Base-by-base conservation (phyloP, 257 asterid genomes). In the Jacaranda mimosifolia region DNA sequence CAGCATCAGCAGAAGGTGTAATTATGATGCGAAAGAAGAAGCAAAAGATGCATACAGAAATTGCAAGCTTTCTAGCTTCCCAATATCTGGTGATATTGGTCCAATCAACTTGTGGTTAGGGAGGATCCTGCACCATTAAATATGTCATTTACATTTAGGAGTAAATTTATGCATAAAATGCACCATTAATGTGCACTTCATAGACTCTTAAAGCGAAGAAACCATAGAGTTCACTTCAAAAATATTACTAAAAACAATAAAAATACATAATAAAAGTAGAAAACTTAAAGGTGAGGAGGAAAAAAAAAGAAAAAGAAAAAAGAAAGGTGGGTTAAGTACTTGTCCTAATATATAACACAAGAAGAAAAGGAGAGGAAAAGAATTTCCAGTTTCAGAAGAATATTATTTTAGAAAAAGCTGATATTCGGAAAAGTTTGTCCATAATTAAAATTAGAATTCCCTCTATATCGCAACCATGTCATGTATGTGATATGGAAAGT, bases 101-200 rank as follows among this genome's bases (percentile, higher is more conserved):
- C 98, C 98, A 73, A 93, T 93, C 83, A 91, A 75, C 86, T 70
- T 91, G 94, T 86, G 98, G 85, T 90, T 84, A 38, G 96, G 84
- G 35, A 93, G 96, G 84, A 84, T 91, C 91, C 98, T 91, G 90
- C 78, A 84, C 39, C 79, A 85, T 65, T 60, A 52, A 57, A 70
- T 9, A 13, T 13, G 45, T 26, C 73, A 66, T 36, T 64, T 46
- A 71, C 79, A 73, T 19, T 68, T 68, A 76, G 81, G 19, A 26
- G 51, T 38, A 63, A 14, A 38, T 26, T 46, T 32, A 67, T 70
- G 86, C 72, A 80, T 17, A 52, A 52, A 65, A 13, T 42, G 46
- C 32, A 35, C 53, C 63, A 32, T 21, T 63, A 26, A 65, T n/a
- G 38, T 53, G 72, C 67, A 49, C 62, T 76, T 46, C 55, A 15